Conservation (phyloP, 257 asterid species). For the Solanum piurae region DNA sequence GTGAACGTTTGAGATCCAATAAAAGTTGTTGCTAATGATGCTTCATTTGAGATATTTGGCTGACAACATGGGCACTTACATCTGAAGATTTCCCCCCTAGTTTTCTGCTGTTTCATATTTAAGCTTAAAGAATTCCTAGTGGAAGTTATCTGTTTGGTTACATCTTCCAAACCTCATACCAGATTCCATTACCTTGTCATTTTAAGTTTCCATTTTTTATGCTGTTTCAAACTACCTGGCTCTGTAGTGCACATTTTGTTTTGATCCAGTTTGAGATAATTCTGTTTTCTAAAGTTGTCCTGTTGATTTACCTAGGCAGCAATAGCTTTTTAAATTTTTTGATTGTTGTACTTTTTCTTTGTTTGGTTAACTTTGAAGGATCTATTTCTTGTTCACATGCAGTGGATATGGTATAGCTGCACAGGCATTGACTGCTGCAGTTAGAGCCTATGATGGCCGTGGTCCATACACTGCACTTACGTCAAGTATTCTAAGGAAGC, state of each 20-base stretch:
- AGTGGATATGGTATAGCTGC: slow-evolving; percentile 91
- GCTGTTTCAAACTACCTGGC: background rate
- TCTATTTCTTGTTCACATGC: slow-evolving; percentile 16
- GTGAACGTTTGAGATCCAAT: background rate
- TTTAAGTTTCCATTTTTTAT: background rate
- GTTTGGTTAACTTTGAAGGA: background rate
- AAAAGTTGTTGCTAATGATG: background rate
- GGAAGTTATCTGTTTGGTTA: background rate
- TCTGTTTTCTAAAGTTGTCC: background rate
- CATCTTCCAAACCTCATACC: background rate
- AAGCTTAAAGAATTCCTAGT: background rate
- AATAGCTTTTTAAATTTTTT: background rate
- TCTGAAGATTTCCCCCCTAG: background rate
- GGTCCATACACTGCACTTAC: slow-evolving; percentile 62
- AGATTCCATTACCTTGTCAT: background rate
- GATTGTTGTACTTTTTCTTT: background rate
- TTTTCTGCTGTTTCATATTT: background rate
- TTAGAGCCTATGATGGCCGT: slow-evolving; percentile 82
- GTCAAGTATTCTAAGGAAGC: slow-evolving; percentile 28
- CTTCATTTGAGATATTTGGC: background rate
- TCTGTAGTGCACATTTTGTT: background rate
- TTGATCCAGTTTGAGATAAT: background rate
- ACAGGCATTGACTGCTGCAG: slow-evolving; percentile 72
- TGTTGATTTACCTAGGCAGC: background rate
- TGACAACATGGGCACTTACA: background rate